Base-by-base conservation (phyloP, 2,329 filamentous ascomycete species). In the Aspergillus arachidicola region DNA sequence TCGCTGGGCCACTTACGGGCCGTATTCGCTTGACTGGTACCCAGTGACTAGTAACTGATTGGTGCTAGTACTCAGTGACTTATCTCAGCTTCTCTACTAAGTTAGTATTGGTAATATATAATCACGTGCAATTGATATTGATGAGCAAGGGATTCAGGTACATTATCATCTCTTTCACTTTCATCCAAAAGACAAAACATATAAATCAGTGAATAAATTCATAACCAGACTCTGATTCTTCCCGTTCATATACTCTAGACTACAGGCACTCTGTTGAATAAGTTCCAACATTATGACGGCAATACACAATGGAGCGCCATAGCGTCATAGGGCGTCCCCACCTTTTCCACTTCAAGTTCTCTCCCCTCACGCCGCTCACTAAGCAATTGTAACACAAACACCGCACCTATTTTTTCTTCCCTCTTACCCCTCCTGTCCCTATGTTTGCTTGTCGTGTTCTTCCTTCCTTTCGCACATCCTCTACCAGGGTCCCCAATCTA, bases 401-500 rank as follows among this genome's bases (percentile, higher is more conserved):
- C 59, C 36, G 38, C 57, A 53, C 23, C 46, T 41, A 41, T n/a
- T 41, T 41, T 41, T 41, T 30, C 59, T 60, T 23, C 36, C 43
- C 58, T 59, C 55, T 56, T 58, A 59, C 61, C 63, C 65, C 62
- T 65, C 66, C 58, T 62, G 58, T 56, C 51, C 50, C 59, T 57
- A 76, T 75, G 73, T 69, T 72, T 46, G 61, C 69, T 57, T 58
- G 58, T 60, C 61, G 64, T 51, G 36, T 59, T 50, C 54, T 68
- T 50, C 58, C 63, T 53, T 62, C 64, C 34, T 45, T 69, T 38
- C 45, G 64, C 57, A 64, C 66, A 54, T 63, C 68, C 14, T 72
- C 67, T 60, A 46, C 65, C 64, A 68, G 63, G 71, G 67, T 72
- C 67, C 71, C 70, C 69, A 66, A 59, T 57, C 68, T 69, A 59